These are phyloP conservation scores for Rosa hybrid DNA, from an alignment of 331 rosid genomes.

Conservation along the genomic window DNA sequence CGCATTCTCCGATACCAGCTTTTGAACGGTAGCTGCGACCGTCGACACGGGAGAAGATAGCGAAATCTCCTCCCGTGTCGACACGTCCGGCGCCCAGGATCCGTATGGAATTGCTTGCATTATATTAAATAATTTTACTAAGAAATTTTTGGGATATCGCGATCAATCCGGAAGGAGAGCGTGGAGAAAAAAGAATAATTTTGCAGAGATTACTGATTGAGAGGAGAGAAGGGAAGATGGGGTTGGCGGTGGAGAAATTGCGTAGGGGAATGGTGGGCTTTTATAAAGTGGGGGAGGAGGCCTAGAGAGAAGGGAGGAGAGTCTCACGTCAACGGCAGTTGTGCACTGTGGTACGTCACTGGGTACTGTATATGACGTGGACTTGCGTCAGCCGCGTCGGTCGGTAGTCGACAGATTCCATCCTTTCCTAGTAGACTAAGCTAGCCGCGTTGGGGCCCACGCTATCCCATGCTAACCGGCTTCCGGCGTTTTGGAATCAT, in stretches of 20 bases:
- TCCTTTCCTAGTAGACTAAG: not conserved
- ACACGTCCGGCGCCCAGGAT: conserved; percentile 27
- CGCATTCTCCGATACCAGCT: conserved; percentile 63
- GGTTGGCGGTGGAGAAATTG: not conserved
- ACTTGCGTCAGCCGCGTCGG: conserved; percentile 40
- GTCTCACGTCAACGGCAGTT: conserved; percentile 65
- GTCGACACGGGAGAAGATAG: not conserved
- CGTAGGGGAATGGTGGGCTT: not conserved
- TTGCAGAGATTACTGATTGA: not conserved
- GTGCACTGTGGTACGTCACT: conserved; percentile 58
- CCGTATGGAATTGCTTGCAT: conserved; percentile 72
- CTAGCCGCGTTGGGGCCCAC: not conserved
- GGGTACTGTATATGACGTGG: conserved; percentile 45
- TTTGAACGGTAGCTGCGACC: conserved; percentile 21
- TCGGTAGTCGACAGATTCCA: conserved; percentile 37
- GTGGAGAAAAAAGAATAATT: too few relatives aligned
- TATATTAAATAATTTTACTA: too few relatives aligned
- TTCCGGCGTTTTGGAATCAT: conserved; percentile 10
- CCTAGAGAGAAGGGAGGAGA: conserved; percentile 20
- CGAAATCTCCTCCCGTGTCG: not conserved
- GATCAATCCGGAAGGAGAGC: too few relatives aligned
- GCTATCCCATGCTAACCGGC: not conserved
- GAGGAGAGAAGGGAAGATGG: conserved; percentile 21
- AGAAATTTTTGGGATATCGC: too few relatives aligned
- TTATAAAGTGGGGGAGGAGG: conserved; percentile 10